phyloP scores from a whole-genome alignment of 106 monocot genomes.

The Dendrobium catenatum region DNA sequence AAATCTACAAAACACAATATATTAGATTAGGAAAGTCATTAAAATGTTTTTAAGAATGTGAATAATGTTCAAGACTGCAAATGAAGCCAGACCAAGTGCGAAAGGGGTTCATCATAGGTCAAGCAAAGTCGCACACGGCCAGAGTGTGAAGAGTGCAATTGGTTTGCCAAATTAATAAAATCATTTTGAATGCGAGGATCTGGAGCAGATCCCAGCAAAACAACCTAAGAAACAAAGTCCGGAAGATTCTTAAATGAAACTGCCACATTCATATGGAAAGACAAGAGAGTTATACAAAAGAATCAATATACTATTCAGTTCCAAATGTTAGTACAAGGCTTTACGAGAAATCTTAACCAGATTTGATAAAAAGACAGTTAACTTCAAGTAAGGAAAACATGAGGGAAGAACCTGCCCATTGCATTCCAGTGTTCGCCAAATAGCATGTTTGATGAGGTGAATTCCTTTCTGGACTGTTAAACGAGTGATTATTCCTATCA shows the following conservation, averaged over 20 bases:
- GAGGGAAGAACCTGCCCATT: conserved; percentile 62
- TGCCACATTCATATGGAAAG: neutral
- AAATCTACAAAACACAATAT: conserved; percentile 49
- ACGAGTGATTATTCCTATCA: conserved; percentile 90
- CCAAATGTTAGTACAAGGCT: neutral
- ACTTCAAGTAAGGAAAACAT: neutral
- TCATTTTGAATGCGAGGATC: conserved; percentile 92
- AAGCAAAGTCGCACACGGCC: conserved; percentile 61
- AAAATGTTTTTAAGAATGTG: neutral
- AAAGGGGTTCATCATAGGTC: conserved; percentile 95
- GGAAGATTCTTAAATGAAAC: neutral
- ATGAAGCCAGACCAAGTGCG: conserved; percentile 66
- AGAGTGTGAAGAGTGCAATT: conserved; percentile 76
- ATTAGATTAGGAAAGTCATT: neutral
- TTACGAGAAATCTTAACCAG: neutral
- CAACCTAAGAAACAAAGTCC: conserved; percentile 37
- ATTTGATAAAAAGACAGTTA: neutral
- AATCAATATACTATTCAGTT: neutral
- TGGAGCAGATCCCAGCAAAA: conserved; percentile 93
- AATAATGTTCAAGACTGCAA: neutral
- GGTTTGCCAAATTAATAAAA: conserved; percentile 69
- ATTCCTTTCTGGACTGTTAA: conserved; percentile 95
- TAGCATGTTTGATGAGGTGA: conserved; percentile 97
- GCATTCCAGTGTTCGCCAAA: conserved; percentile 56
- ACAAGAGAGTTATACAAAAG: neutral